Conservation (phyloP, 1,284 basidiomycete species). For the Irpex sp. region DNA sequence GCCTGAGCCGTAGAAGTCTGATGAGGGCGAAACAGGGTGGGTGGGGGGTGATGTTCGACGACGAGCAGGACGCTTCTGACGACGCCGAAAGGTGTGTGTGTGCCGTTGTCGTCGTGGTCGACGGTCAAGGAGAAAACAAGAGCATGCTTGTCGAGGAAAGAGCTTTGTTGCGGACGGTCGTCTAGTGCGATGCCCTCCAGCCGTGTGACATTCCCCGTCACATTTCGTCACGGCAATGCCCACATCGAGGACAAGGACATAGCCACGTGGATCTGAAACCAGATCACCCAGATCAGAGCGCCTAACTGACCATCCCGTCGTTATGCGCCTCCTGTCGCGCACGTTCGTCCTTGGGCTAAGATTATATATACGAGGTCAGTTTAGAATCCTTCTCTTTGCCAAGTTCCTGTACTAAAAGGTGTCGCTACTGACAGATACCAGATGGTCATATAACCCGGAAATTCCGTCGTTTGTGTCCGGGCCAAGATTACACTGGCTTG, state of each 20-base stretch:
- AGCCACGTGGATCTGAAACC: conserved; percentile 17
- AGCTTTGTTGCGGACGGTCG: conserved; percentile 5
- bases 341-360: not conserved
- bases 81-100: not conserved
- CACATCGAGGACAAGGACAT: conserved; percentile 10
- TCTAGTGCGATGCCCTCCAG: not conserved
- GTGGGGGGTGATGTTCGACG: not conserved
- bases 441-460: too few species aligned
- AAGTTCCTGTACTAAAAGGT: too few species aligned
- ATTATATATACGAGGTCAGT: too few species aligned
- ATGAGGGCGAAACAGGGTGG: not conserved
- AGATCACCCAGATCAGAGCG: not conserved
- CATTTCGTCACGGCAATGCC: conserved; percentile 1
- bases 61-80: not conserved
- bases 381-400: too few species aligned
- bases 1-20: not conserved
- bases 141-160: conserved; percentile 3
- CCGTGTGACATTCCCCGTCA: conserved; percentile 2
- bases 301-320: not conserved
- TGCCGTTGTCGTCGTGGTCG: not conserved
- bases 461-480: too few species aligned
- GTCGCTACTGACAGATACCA: too few species aligned
- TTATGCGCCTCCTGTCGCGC: not conserved
- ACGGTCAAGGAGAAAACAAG: conserved; percentile 9
- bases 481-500: too few species aligned